Conservation (phyloP, 1,284 basidiomycete species). For the Pterulicium gracile region DNA sequence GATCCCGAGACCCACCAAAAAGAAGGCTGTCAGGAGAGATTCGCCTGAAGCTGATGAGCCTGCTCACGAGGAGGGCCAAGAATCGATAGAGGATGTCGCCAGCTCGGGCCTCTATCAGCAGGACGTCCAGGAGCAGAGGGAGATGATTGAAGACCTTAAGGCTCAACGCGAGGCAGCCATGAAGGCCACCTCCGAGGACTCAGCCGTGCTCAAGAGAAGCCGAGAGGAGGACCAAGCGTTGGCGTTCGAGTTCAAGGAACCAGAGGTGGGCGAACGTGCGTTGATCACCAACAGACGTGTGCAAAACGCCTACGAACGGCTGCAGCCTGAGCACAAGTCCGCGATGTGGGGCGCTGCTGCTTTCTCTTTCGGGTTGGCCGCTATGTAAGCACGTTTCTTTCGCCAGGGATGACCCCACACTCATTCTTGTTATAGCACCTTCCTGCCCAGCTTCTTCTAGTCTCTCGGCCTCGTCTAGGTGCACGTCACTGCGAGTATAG, state of each 20-base stretch:
- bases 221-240: slow-evolving; percentile 45
- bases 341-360: slow-evolving; percentile 66
- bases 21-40: slow-evolving; percentile 26
- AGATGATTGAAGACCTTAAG: slow-evolving; percentile 57
- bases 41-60: slow-evolving; percentile 53
- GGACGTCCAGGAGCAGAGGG: slow-evolving; percentile 64
- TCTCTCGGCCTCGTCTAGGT: not conserved
- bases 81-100: slow-evolving; percentile 32
- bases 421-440: slow-evolving; percentile 24
- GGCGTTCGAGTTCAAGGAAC: slow-evolving; percentile 54
- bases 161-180: slow-evolving; percentile 30
- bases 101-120: slow-evolving; percentile 51
- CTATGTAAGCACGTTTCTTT: slow-evolving; percentile 40
- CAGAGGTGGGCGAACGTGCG: slow-evolving; percentile 42
- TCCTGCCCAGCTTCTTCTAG: slow-evolving; percentile 39
- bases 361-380: slow-evolving; percentile 62
- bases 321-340: slow-evolving; percentile 54
- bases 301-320: slow-evolving; percentile 24
- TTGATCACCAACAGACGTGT: slow-evolving; percentile 59
- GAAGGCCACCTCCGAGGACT: slow-evolving; percentile 18
- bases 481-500: not conserved
- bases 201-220: slow-evolving; percentile 31
- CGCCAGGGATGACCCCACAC: slow-evolving; percentile 8
- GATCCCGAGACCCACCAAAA: slow-evolving; percentile 27
- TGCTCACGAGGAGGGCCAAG: slow-evolving; percentile 50